Evolutionary conservation across 2,329 filamentous ascomycete species (phyloP).

Genomic region (Podosphaera xanthii): DNA sequence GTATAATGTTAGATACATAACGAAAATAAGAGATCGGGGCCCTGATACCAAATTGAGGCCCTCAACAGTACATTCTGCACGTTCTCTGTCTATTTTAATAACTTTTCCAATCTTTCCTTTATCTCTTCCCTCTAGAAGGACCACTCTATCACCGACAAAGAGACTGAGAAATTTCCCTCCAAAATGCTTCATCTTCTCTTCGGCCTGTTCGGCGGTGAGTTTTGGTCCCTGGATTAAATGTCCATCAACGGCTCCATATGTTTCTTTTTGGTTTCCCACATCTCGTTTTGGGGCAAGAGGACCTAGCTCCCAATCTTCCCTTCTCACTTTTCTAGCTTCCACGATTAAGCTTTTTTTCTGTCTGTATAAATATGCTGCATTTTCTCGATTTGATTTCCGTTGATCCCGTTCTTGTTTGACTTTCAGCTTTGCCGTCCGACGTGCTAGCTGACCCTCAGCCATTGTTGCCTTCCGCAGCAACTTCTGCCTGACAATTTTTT

Average conservation of each 20-base stretch:
- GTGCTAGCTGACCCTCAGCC: conserved; percentile 39
- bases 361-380: conserved; percentile 9
- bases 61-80: conserved; percentile 36
- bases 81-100: conserved; percentile 26
- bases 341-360: conserved; percentile 18
- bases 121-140: conserved; percentile 54
- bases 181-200: conserved; percentile 15
- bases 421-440: conserved; percentile 20
- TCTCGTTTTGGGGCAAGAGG: conserved; percentile 58
- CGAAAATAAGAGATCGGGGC: background rate
- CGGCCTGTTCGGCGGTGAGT: conserved; percentile 5
- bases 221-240: conserved; percentile 15
- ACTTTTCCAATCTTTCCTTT: conserved; percentile 70
- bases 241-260: conserved; percentile 32
- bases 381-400: conserved; percentile 7
- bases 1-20: conserved; percentile 2
- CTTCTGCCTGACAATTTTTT: conserved; percentile 37
- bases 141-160: conserved; percentile 52
- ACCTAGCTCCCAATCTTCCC: conserved; percentile 60
- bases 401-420: conserved; percentile 13
- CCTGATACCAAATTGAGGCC: conserved; percentile 36
- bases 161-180: conserved; percentile 34
- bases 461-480: conserved; percentile 41
- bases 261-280: conserved; percentile 31
- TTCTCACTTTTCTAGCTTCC: conserved; percentile 30